Conservation (phyloP, 2,329 filamentous ascomycete species). For the Raffaelea arxii region DNA sequence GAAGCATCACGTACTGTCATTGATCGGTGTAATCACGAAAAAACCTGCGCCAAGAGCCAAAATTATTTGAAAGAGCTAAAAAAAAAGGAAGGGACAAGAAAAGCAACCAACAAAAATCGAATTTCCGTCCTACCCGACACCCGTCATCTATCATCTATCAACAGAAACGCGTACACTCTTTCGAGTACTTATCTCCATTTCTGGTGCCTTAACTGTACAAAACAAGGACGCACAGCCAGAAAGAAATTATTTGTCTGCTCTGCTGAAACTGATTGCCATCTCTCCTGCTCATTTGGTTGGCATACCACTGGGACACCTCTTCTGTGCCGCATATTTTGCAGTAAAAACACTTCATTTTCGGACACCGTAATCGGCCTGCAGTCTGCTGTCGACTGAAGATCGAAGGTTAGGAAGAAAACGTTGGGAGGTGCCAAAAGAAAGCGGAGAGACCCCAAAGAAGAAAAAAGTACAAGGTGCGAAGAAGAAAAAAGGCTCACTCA, state of each 20-base stretch:
- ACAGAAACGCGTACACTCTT: neutral
- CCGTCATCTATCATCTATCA: neutral
- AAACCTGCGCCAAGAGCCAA: no score
- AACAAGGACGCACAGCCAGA: no score
- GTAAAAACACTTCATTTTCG: constrained; percentile 13
- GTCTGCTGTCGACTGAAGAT: constrained; percentile 1
- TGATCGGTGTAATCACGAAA: no score
- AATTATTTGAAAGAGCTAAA: no score
- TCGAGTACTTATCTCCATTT: neutral
- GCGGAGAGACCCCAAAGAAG: constrained; percentile 18
- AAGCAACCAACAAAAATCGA: neutral
- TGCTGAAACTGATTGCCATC: neutral
- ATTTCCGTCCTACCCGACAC: neutral
- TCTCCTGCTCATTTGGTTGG: constrained; percentile 3
- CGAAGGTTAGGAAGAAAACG: constrained; percentile 10
- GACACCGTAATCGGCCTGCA: constrained; percentile 6
- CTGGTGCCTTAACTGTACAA: neutral
- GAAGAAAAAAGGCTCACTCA: neutral
- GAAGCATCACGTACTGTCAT: no score
- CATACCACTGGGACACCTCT: no score
- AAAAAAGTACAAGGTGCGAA: no score
- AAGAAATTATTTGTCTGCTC: neutral
- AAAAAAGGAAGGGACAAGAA: neutral
- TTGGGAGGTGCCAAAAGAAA: constrained; percentile 19
- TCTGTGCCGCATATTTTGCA: constrained; percentile 9